Evolutionary conservation across 345 rosid genomes (phyloP).

Genomic region (Pistacia vera): DNA sequence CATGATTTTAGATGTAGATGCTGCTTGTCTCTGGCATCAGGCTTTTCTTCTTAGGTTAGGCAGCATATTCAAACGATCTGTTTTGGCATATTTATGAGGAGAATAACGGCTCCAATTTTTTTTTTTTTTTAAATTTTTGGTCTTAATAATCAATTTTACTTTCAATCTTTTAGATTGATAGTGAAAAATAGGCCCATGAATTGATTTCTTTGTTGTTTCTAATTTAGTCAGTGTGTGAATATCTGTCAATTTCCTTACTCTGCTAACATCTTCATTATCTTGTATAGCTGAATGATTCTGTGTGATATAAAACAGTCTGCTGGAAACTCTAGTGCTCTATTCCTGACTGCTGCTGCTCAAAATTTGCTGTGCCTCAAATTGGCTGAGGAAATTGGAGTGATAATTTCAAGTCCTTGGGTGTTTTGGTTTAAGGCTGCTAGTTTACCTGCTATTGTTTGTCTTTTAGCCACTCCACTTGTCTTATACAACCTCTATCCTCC

Average conservation of each 20-base stretch:
- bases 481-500: conserved; percentile 94
- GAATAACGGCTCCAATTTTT: neutral
- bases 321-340: conserved; percentile 92
- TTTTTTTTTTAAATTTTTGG: neutral
- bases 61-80: no score
- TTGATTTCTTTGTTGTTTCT: neutral
- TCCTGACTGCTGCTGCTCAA: conserved; percentile 97
- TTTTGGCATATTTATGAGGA: neutral
- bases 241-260: neutral
- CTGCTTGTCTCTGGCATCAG: no score
- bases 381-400: conserved; percentile 93
- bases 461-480: conserved; percentile 75
- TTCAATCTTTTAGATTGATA: neutral
- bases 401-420: conserved; percentile 83
- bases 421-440: conserved; percentile 96
- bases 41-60: neutral
- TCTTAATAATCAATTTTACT: no score
- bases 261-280: neutral
- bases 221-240: neutral
- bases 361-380: conserved; percentile 89
- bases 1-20: neutral
- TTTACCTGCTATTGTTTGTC: conserved; percentile 73
- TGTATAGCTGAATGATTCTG: conserved; percentile 21
- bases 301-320: conserved; percentile 62
- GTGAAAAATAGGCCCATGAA: neutral